phyloP scores from a whole-genome alignment of 2,329 filamentous ascomycete genomes.

The Westerdykella sp. region DNA sequence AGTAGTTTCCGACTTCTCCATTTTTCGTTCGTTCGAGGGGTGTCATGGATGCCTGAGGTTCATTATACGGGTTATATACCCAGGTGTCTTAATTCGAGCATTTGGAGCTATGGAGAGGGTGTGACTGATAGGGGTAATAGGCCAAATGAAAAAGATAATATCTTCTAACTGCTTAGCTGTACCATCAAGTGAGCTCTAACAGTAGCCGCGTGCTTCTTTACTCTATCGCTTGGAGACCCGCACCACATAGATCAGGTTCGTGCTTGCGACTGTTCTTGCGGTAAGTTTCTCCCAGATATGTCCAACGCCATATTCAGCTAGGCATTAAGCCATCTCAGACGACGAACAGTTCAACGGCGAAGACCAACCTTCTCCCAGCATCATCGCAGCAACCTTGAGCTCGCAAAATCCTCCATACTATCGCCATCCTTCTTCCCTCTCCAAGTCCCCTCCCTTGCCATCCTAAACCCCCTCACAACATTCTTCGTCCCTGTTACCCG shows the following conservation, averaged over 20 bases:
- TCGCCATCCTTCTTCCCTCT: conserved; percentile 18
- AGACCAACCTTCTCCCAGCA: neutral
- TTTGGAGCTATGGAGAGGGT: neutral
- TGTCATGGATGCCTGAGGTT: neutral
- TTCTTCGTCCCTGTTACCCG: neutral
- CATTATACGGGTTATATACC: neutral
- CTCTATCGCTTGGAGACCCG: no score
- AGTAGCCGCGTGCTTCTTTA: no score
- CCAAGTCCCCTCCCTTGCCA: conserved; percentile 10
- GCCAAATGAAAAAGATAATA: no score
- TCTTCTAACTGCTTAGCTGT: no score
- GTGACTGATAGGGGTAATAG: no score
- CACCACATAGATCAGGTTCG: no score
- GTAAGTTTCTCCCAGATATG: no score
- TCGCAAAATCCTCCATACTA: conserved; percentile 32
- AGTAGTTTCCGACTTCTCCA: conserved; percentile 17
- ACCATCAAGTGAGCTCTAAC: no score
- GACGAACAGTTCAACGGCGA: no score
- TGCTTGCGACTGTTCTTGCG: no score
- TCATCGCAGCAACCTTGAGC: conserved; percentile 22
- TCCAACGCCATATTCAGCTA: no score
- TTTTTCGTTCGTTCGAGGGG: conserved; percentile 13
- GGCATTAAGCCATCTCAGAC: no score
- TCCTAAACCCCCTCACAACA: neutral
- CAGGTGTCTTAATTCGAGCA: neutral